Conservation (phyloP, 768 basidiomycete species). For the Brasilioporus rufonigricans region DNA sequence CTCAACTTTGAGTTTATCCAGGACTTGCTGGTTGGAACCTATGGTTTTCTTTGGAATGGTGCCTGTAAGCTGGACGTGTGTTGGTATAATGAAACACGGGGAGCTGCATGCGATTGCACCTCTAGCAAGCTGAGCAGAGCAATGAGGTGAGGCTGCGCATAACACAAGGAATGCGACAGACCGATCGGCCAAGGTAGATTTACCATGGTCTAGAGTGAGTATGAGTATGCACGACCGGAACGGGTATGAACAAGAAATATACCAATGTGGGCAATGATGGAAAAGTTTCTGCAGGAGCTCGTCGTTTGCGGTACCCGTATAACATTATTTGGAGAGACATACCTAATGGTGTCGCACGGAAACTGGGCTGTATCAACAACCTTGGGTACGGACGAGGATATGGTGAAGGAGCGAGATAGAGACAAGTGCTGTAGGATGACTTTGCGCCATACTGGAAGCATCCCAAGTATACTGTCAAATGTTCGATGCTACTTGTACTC, state of each 20-base stretch:
- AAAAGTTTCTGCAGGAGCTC: slow-evolving; percentile 67
- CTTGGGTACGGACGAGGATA: slow-evolving; percentile 33
- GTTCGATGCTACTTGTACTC: neutral
- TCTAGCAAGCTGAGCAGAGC: slow-evolving; percentile 59
- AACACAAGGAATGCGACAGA: slow-evolving; percentile 30
- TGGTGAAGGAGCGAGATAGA: slow-evolving; percentile 27
- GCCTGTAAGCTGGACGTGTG: slow-evolving; percentile 67
- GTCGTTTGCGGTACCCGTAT: neutral
- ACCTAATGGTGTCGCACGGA: slow-evolving; percentile 70
- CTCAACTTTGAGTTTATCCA: slow-evolving; percentile 96
- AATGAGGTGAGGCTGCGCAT: neutral
- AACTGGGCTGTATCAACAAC: slow-evolving; percentile 58
- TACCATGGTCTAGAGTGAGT: slow-evolving; percentile 76
- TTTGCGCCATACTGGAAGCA: slow-evolving; percentile 34
- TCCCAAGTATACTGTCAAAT: slow-evolving; percentile 4
- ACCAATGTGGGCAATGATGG: slow-evolving; percentile 97
- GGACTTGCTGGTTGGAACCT: slow-evolving; percentile 77
- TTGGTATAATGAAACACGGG: neutral
- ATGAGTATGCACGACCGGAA: slow-evolving; percentile 2
- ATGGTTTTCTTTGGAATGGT: slow-evolving; percentile 69
- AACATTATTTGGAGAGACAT: neutral
- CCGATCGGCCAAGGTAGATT: slow-evolving; percentile 91
- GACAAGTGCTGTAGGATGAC: neutral
- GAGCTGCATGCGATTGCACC: slow-evolving; percentile 39
- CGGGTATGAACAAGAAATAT: neutral